Evolutionary conservation across 164 flowering plant species (phyloP).

Genomic region (Malania oleifera): DNA sequence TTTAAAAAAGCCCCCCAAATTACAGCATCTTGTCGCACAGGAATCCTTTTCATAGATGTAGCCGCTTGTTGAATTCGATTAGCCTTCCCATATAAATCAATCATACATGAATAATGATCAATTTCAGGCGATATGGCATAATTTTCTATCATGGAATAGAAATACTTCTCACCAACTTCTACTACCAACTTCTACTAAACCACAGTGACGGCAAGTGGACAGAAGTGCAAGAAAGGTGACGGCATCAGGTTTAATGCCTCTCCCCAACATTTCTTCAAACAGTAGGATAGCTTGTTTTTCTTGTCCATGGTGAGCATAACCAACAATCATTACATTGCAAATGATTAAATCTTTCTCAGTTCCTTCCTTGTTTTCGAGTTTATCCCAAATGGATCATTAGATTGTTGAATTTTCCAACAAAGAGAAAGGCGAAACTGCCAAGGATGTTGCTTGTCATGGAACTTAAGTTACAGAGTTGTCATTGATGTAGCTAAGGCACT

Average conservation of each 20-base stretch:
- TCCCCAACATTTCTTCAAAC: constrained; percentile 48
- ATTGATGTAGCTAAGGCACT: constrained; percentile 79
- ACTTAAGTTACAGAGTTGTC: constrained; percentile 57
- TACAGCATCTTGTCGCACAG: constrained; percentile 44
- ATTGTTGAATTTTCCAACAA: constrained; percentile 68
- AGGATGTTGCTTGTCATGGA: constrained; percentile 62
- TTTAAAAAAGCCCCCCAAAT: constrained; percentile 59
- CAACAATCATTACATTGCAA: constrained; percentile 73
- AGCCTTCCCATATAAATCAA: constrained; percentile 75
- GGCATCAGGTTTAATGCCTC: constrained; percentile 47
- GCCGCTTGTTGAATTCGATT: constrained; percentile 50
- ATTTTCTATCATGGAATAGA: constrained; percentile 51
- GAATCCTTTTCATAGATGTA: constrained; percentile 43
- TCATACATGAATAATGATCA: constrained; percentile 82
- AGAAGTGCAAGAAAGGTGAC: constrained; percentile 70
- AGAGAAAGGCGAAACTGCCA: constrained; percentile 5
- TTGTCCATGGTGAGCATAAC: constrained; percentile 65
- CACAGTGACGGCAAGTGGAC: constrained; percentile 77
- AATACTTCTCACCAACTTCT: constrained; percentile 57
- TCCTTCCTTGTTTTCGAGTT: constrained; percentile 67
- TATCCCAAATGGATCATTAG: constrained; percentile 64
- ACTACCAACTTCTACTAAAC: no score
- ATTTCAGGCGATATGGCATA: constrained; percentile 52
- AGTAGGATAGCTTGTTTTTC: constrained; percentile 44
- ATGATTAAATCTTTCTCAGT: constrained; percentile 37